phyloP scores from a whole-genome alignment of 2,329 filamentous ascomycete genomes.

The Aspergillus sp. region DNA sequence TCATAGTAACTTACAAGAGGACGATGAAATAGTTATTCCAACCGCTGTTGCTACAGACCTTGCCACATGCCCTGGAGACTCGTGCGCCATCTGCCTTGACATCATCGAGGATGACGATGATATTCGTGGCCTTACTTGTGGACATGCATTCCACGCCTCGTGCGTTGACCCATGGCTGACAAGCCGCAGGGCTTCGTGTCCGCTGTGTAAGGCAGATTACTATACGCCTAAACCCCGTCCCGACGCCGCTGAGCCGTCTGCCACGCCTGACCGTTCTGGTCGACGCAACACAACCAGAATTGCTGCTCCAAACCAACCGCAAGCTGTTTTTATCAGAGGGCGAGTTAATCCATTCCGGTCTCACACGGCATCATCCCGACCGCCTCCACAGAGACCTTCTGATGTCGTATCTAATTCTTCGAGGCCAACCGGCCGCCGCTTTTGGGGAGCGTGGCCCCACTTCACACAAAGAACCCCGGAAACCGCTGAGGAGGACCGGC shows the following conservation, averaged over 20 bases:
- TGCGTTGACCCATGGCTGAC: conserved; percentile 98
- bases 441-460: conserved; percentile 2
- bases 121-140: conserved; percentile 87
- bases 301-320: conserved; percentile 31
- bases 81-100: conserved; percentile 95
- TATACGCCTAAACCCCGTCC: conserved; percentile 88
- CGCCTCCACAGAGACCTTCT: conserved; percentile 32
- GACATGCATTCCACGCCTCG: conserved; percentile 95
- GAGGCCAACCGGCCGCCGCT: background rate
- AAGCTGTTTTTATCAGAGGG: conserved; percentile 35
- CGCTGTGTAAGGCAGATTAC: conserved; percentile 96
- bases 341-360: conserved; percentile 32
- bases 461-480: background rate
- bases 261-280: conserved; percentile 31
- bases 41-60: conserved; percentile 79
- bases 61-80: conserved; percentile 79
- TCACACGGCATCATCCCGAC: conserved; percentile 38
- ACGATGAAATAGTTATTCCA: conserved; percentile 76
- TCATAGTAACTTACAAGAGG: conserved; percentile 64
- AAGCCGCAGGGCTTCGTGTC: conserved; percentile 89
- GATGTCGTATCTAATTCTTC: conserved; percentile 4
- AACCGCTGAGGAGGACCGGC: background rate
- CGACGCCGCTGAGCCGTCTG: conserved; percentile 43
- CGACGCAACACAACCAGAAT: conserved; percentile 28
- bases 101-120: conserved; percentile 93